Conservation (phyloP, 495 filamentous ascomycete genomes). For the Penicillium psychrofluorescens region DNA sequence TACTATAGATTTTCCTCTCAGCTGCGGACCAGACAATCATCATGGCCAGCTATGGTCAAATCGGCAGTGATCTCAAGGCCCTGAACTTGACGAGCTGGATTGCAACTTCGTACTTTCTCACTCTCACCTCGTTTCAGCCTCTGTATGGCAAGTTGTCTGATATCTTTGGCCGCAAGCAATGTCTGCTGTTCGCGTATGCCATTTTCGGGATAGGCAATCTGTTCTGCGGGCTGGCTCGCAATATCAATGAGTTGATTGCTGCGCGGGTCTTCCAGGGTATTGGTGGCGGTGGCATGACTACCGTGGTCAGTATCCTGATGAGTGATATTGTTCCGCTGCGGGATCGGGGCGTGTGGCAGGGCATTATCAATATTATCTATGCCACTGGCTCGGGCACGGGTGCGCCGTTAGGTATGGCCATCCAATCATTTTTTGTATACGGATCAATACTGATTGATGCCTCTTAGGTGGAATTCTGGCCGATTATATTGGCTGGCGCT, state of each 20-base stretch:
- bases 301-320: slow-evolving; percentile 69
- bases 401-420: slow-evolving; percentile 54
- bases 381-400: slow-evolving; percentile 63
- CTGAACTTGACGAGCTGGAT: slow-evolving; percentile 81
- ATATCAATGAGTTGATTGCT: slow-evolving; percentile 64
- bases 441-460: background rate
- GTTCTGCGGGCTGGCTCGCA: slow-evolving; percentile 62
- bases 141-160: slow-evolving; percentile 72
- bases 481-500: slow-evolving; percentile 77
- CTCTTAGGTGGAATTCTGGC: slow-evolving; percentile 54
- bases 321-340: slow-evolving; percentile 70
- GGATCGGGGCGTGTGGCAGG: slow-evolving; percentile 76
- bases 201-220: slow-evolving; percentile 70
- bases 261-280: slow-evolving; percentile 63
- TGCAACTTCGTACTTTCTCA: slow-evolving; percentile 70
- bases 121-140: slow-evolving; percentile 71
- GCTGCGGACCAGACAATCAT: slow-evolving; percentile 80
- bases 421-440: too few relatives aligned
- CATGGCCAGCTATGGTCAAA: slow-evolving; percentile 69
- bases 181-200: slow-evolving; percentile 64
- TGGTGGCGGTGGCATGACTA: slow-evolving; percentile 82
- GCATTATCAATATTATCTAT: slow-evolving; percentile 74
- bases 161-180: slow-evolving; percentile 76
- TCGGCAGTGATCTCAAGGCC: slow-evolving; percentile 73
- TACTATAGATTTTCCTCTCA: slow-evolving; percentile 53